Evolutionary conservation across 2,329 filamentous ascomycete genomes (phyloP).

Genomic region (Xylaria hypoxylon): DNA sequence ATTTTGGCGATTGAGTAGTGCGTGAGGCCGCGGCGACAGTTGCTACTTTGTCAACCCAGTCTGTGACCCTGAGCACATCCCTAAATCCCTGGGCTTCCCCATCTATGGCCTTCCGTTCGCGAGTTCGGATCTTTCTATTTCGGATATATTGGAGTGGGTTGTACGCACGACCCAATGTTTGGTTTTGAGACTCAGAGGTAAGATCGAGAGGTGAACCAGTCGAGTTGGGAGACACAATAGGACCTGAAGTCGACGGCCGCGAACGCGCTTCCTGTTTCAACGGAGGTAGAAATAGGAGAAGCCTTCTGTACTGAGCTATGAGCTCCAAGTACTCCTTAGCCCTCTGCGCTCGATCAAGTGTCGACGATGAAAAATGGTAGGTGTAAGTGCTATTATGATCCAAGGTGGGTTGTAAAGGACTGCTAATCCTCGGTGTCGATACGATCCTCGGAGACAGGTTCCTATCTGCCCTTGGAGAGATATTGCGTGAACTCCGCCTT

Average conservation of each 20-base stretch:
- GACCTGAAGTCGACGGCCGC: constrained; percentile 55
- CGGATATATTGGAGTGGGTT: constrained; percentile 94
- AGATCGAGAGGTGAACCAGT: constrained; percentile 45
- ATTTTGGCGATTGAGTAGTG: constrained; percentile 50
- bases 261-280: constrained; percentile 63
- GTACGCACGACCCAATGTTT: constrained; percentile 75
- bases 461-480: constrained; percentile 68
- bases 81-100: constrained; percentile 81
- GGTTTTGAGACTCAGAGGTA: constrained; percentile 51
- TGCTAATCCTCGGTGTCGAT: constrained; percentile 56
- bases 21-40: constrained; percentile 56
- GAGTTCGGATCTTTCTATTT: constrained; percentile 85
- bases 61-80: constrained; percentile 75
- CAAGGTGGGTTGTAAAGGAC: constrained; percentile 61
- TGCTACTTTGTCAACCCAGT: constrained; percentile 81
- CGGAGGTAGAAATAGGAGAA: constrained; percentile 83
- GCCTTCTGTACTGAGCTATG: constrained; percentile 82
- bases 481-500: constrained; percentile 69
- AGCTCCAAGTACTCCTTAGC: constrained; percentile 88
- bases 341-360: constrained; percentile 83
- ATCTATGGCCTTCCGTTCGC: constrained; percentile 80
- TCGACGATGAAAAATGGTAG: constrained; percentile 81
- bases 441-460: constrained; percentile 56
- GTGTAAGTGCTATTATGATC: constrained; percentile 64
- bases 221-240: constrained; percentile 56